These are phyloP conservation scores for Chaetothyriales sp. DNA, from an alignment of 2,329 filamentous ascomycete species.

Conservation along the genomic window DNA sequence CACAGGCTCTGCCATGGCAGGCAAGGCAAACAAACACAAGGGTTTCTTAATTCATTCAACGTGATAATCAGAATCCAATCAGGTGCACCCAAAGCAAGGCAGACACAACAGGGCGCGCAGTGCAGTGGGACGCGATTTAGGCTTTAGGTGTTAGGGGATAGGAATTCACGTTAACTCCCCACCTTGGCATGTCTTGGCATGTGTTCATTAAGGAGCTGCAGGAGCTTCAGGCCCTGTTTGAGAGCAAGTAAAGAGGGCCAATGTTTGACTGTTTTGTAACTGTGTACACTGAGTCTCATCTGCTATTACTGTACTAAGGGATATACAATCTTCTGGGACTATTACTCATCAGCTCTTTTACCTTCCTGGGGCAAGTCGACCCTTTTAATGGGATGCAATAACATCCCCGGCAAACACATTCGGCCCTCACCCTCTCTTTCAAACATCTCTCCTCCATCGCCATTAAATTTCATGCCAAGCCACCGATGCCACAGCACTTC, in stretches of 20 bases:
- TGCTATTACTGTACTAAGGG: background rate
- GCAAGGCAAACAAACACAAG: background rate
- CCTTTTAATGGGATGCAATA: slow-evolving; percentile 76
- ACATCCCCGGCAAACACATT: slow-evolving; percentile 82
- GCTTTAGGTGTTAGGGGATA: background rate
- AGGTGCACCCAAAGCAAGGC: background rate
- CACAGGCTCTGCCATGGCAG: background rate
- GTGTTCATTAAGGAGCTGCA: no score
- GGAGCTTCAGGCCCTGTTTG: no score
- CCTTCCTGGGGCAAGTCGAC: slow-evolving; percentile 37
- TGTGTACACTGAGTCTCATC: background rate
- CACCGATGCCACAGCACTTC: slow-evolving; percentile 70
- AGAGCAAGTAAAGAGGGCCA: no score
- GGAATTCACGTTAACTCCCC: background rate
- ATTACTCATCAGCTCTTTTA: slow-evolving; percentile 7
- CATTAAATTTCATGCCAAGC: slow-evolving; percentile 67
- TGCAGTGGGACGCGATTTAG: background rate
- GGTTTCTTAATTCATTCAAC: background rate
- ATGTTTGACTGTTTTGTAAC: no score
- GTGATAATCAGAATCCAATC: background rate
- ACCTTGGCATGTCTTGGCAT: slow-evolving; percentile 12
- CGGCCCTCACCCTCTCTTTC: slow-evolving; percentile 61
- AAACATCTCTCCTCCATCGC: slow-evolving; percentile 62
- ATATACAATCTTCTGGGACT: background rate
- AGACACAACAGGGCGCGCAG: background rate